phyloP scores from a whole-genome alignment of 805 yeast genomes.

The Candida methanosorbosa region DNA sequence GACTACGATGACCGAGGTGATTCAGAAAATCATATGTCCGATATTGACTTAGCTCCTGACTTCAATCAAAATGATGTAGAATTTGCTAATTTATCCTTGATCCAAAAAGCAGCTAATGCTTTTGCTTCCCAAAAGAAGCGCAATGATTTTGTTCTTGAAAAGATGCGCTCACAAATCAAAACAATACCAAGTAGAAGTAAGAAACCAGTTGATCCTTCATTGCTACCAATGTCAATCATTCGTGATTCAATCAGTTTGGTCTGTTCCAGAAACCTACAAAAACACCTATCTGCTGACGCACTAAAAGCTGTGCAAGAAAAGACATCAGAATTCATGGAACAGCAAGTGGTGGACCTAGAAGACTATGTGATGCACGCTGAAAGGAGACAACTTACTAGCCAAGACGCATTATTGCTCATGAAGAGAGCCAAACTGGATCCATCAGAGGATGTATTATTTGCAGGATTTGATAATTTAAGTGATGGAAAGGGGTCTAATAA shows the following conservation, averaged over 20 bases:
- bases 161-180: no score
- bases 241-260: slow-evolving; percentile 8
- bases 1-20: slow-evolving; percentile 4
- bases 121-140: background rate
- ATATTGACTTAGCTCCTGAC: slow-evolving; percentile 7
- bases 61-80: slow-evolving; percentile 7
- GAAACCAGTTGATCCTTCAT: background rate
- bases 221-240: slow-evolving; percentile 7
- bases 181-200: no score
- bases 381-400: slow-evolving; percentile 19
- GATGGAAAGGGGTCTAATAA: slow-evolving; percentile 5
- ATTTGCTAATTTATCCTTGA: background rate
- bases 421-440: slow-evolving; percentile 18
- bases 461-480: slow-evolving; percentile 1
- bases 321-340: slow-evolving; percentile 26
- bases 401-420: slow-evolving; percentile 26
- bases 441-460: background rate
- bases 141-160: background rate
- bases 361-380: slow-evolving; percentile 25
- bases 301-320: slow-evolving; percentile 21
- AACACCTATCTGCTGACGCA: slow-evolving; percentile 13
- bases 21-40: background rate
- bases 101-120: background rate
- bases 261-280: slow-evolving; percentile 8
- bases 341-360: slow-evolving; percentile 25